Percentiles rank a stretch among this genome's conserved stretches.
These are phyloP conservation scores for Colletotrichum ledebouriae DNA, from an alignment of 2,329 filamentous ascomycete genomes.

Conservation along the genomic window DNA sequence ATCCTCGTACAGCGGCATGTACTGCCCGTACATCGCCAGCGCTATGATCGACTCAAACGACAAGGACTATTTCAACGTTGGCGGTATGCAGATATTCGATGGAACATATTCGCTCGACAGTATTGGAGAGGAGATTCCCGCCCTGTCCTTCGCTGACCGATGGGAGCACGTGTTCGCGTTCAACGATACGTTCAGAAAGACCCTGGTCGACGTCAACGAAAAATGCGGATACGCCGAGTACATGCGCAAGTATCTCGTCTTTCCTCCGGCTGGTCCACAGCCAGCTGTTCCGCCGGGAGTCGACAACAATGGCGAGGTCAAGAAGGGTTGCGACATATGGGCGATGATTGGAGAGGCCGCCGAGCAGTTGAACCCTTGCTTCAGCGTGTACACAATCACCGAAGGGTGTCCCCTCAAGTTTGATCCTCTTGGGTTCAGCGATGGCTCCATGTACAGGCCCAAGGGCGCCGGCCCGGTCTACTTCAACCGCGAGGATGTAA, in stretches of 20 bases:
- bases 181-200: conserved; percentile 68
- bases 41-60: conserved; percentile 79
- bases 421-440: conserved; percentile 78
- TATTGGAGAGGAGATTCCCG: conserved; percentile 61
- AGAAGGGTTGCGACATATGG: conserved; percentile 68
- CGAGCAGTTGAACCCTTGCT: conserved; percentile 78
- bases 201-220: conserved; percentile 65
- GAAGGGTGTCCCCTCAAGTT: conserved; percentile 79
- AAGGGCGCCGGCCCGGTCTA: conserved; percentile 71
- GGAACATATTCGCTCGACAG: conserved; percentile 70
- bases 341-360: conserved; percentile 67
- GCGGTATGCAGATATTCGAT: conserved; percentile 80
- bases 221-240: conserved; percentile 74
- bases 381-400: conserved; percentile 80
- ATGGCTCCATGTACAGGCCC: conserved; percentile 74
- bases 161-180: conserved; percentile 72
- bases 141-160: conserved; percentile 71
- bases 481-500: conserved; percentile 79
- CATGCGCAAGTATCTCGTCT: conserved; percentile 72
- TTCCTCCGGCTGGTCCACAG: conserved; percentile 74
- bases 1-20: conserved; percentile 77
- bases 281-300: conserved; percentile 63
- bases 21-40: conserved; percentile 79
- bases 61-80: conserved; percentile 75
- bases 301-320: conserved; percentile 51